Evolutionary conservation across 228 moss, liverwort and hornwort genomes (phyloP).

Genomic region (Sphagnum fallax): DNA sequence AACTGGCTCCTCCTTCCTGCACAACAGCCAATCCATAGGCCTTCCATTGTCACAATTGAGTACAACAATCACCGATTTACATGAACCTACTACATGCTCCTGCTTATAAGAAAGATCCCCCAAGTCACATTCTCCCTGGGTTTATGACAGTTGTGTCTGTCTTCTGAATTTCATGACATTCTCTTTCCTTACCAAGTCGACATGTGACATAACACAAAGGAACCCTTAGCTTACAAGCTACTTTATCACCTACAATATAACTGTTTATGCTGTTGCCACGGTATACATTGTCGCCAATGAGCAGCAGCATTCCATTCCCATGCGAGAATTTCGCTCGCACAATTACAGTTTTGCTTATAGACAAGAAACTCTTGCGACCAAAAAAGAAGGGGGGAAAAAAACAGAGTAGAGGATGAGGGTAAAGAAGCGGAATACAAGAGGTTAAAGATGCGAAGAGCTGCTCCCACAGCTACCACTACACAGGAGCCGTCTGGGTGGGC

Average conservation of each 20-base stretch:
- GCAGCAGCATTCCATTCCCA: too few relatives aligned
- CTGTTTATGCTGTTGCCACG: too few relatives aligned
- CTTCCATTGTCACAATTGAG: neutral
- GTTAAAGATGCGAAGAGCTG: constrained; percentile 82
- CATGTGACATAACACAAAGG: too few relatives aligned
- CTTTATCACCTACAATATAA: too few relatives aligned
- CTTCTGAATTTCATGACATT: neutral
- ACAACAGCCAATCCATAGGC: constrained; percentile 8
- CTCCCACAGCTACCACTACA: constrained; percentile 66
- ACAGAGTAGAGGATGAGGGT: neutral
- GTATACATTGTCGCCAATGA: too few relatives aligned
- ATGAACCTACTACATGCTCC: neutral
- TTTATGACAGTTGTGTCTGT: neutral
- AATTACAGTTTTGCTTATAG: too few relatives aligned
- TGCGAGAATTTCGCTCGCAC: too few relatives aligned
- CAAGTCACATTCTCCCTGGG: neutral
- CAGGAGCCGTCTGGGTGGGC: constrained; percentile 47
- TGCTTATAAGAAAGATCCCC: neutral
- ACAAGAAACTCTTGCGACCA: too few relatives aligned
- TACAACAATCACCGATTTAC: neutral
- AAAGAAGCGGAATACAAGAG: constrained; percentile 28
- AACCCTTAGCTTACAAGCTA: too few relatives aligned
- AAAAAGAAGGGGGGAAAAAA: too few relatives aligned
- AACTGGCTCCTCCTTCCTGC: constrained; percentile 53
- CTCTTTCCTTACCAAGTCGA: neutral